Evolutionary conservation across 768 basidiomycete genomes (phyloP), one percentile per base, ranked within the genome.

Genomic region (Cubamyces sp.): DNA sequence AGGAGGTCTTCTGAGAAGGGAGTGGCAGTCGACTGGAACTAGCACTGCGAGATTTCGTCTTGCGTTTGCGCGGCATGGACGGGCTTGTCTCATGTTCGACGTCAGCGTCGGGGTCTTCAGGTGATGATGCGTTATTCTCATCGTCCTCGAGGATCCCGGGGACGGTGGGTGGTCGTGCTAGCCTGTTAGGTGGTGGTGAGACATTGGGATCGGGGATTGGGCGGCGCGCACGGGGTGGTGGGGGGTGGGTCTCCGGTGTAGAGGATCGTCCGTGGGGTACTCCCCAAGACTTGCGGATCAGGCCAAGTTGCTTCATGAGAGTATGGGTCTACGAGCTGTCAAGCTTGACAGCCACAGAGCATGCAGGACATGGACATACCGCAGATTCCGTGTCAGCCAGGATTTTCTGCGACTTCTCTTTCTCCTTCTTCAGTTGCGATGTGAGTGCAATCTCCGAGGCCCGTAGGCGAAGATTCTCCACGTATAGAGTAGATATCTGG

Each of bases 401-500:
- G 64, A 94, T 74, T 71, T 83, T 87, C 68, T 83, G 79, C 18
- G 89, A 88, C 74, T 87, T 92, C 74, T 90, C 90, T 54, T 84
- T 84, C 73, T 93, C 92, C 70, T 84, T 86, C 78, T 90, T 92
- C 61, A 94, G 84, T 71, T 92, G 88, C 21, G 88, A 77, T 5
- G 82, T 77, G 53, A 94, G 83, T 12, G 88, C 83, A 68, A 92
- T 90, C 75, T 92, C 90, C 19, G 90, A 90, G 67, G 90, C 86
- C 60, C 89, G 87, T 66, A 94, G 79, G 57, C 89, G 84, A 54
- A 93, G 82, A 74, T 94, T 94, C 79, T 94, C 91, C 63, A 87
- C 85, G 61, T 91, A 87, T 50, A 94, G 82, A n/a, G 82, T 82
- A 48, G 91, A 88, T 74, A 94, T 88, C 75, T 93, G 88, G 40